phyloP scores from a whole-genome alignment of 1,284 basidiomycete genomes.

The Ustilago lituana region DNA sequence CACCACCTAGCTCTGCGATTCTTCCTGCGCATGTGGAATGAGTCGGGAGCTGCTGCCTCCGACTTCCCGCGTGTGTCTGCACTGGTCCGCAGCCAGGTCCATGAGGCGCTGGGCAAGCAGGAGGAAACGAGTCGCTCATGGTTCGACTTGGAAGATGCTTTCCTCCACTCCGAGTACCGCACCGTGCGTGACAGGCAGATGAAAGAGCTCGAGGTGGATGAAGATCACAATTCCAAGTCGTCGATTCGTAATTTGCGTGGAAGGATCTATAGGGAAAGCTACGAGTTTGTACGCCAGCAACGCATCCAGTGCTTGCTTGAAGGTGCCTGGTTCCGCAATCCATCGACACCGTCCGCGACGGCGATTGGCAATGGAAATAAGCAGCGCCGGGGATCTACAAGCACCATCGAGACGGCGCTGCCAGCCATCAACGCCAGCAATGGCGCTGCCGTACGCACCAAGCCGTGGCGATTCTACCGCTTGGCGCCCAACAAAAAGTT shows the following conservation, averaged over 20 bases:
- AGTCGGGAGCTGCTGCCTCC: constrained; percentile 79
- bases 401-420: constrained; percentile 30
- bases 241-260: constrained; percentile 76
- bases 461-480: constrained; percentile 68
- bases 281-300: constrained; percentile 90
- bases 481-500: constrained; percentile 74
- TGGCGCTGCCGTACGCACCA: constrained; percentile 1
- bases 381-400: constrained; percentile 23
- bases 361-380: background rate
- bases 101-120: constrained; percentile 72
- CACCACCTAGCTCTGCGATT: constrained; percentile 85
- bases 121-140: constrained; percentile 75
- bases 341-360: background rate
- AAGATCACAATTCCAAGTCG: constrained; percentile 72
- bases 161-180: constrained; percentile 85
- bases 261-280: constrained; percentile 88
- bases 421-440: constrained; percentile 6
- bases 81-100: constrained; percentile 81
- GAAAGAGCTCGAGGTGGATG: constrained; percentile 89
- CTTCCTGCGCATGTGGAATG: constrained; percentile 93
- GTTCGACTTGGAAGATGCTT: constrained; percentile 86
- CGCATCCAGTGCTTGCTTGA: constrained; percentile 85
- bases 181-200: constrained; percentile 89
- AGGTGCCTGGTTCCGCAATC: constrained; percentile 88
- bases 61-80: constrained; percentile 80